These are phyloP conservation scores for Candida endomychidarum DNA, from an alignment of 805 yeast species.

Conservation along the genomic window DNA sequence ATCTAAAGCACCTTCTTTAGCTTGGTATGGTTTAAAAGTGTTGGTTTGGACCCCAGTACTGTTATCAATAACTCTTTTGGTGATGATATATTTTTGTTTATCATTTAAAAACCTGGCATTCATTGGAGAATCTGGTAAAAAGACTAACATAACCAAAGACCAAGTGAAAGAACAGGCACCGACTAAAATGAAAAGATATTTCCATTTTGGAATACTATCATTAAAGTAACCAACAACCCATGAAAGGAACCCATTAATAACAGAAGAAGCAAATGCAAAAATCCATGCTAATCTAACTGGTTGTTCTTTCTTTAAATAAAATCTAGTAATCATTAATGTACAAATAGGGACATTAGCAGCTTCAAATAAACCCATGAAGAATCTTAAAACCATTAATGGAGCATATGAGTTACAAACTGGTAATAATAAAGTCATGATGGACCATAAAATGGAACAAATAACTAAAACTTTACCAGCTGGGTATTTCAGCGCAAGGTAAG, in stretches of 20 bases:
- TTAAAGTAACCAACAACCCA: constrained; percentile 20
- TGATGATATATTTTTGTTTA: constrained; percentile 16
- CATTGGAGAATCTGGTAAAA: constrained; percentile 23
- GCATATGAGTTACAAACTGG: constrained; percentile 17
- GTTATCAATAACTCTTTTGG: constrained; percentile 17
- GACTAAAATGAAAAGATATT: constrained; percentile 23
- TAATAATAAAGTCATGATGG: constrained; percentile 16
- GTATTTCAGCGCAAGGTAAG: constrained; percentile 18
- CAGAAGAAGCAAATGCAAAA: constrained; percentile 21
- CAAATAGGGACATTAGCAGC: constrained; percentile 21
- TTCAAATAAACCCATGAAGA: constrained; percentile 31
- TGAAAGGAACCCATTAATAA: constrained; percentile 25
- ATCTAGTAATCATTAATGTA: constrained; percentile 17
- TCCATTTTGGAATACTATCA: constrained; percentile 20
- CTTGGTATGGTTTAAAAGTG: constrained; percentile 22
- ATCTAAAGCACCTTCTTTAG: constrained; percentile 21
- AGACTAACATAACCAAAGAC: constrained; percentile 20
- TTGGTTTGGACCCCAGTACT: constrained; percentile 18
- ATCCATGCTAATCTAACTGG: constrained; percentile 18
- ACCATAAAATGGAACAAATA: constrained; percentile 19
- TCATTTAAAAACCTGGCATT: constrained; percentile 19
- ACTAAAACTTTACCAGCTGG: constrained; percentile 26
- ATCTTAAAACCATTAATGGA: constrained; percentile 18
- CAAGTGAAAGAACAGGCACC: constrained; percentile 23
- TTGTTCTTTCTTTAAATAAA: constrained; percentile 19